Evolutionary conservation across 139 green algal species (phyloP).

Genomic region (Asterochloris erici): DNA sequence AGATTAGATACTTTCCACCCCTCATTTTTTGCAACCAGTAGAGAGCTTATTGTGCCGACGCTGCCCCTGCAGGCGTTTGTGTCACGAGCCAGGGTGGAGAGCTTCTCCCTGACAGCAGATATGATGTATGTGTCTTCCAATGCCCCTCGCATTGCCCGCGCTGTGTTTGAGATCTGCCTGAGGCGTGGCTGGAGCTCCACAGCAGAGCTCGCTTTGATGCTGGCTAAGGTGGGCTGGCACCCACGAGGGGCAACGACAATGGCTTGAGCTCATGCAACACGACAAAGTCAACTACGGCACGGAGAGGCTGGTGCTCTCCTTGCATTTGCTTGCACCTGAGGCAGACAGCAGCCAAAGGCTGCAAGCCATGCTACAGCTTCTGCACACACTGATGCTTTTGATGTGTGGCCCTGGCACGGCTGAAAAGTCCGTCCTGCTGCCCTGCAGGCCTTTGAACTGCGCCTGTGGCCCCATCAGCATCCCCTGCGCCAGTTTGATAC

Average conservation of each 20-base stretch:
- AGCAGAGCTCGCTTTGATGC: constrained; percentile 51
- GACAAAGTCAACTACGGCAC: background rate
- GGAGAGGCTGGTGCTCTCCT: background rate
- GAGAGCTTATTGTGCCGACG: too few relatives aligned
- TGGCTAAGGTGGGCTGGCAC: constrained; percentile 51
- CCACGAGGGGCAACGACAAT: background rate
- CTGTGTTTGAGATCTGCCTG: constrained; percentile 93
- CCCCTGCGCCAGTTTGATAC: constrained; percentile 84
- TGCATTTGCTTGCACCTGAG: background rate
- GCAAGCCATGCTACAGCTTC: background rate
- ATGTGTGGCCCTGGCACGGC: background rate
- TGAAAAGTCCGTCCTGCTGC: background rate
- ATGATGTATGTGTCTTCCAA: constrained; percentile 91
- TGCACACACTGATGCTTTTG: background rate
- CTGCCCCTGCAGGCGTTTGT: constrained; percentile 74
- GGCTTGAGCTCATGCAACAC: too few relatives aligned
- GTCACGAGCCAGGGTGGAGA: constrained; percentile 69
- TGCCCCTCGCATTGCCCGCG: constrained; percentile 82
- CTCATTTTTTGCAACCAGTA: too few relatives aligned
- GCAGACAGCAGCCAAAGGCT: background rate
- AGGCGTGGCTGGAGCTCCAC: constrained; percentile 64
- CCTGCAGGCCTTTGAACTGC: constrained; percentile 68
- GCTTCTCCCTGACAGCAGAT: constrained; percentile 91
- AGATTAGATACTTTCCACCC: too few relatives aligned
- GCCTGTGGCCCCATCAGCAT: constrained; percentile 88